phyloP scores from a whole-genome alignment of 306 rosid species.

The Cicer yamashitae region DNA sequence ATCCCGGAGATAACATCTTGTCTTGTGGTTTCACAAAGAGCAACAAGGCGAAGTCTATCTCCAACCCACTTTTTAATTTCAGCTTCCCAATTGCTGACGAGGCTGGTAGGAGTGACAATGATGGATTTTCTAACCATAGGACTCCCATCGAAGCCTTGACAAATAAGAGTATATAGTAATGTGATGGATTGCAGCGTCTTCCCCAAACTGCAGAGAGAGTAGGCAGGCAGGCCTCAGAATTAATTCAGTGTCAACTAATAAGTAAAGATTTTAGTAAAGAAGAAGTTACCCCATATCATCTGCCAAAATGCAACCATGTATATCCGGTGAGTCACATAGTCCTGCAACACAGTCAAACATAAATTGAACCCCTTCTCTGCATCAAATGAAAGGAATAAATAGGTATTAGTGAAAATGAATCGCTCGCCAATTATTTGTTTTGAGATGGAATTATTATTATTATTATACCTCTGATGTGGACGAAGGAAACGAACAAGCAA shows the following conservation, averaged over 20 bases:
- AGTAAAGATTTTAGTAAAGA: background rate
- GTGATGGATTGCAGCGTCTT: constrained; percentile 98
- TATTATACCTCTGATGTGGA: constrained; percentile 80
- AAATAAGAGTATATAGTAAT: constrained; percentile 83
- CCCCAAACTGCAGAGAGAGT: constrained; percentile 74
- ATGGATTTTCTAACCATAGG: constrained; percentile 87
- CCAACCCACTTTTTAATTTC: constrained; percentile 94
- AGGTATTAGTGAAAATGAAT: background rate
- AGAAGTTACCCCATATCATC: constrained; percentile 90
- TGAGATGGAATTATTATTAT: background rate
- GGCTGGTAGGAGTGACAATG: constrained; percentile 98
- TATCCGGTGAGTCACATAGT: constrained; percentile 56
- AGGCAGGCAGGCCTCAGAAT: background rate
- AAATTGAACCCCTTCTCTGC: constrained; percentile 98
- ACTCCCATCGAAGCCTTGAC: constrained; percentile 88
- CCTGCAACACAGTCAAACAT: constrained; percentile 96
- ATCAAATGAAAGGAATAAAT: constrained; percentile 36
- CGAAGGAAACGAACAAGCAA: constrained; percentile 91
- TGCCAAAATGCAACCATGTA: constrained; percentile 93
- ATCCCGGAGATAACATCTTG: constrained; percentile 86
- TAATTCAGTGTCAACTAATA: no score
- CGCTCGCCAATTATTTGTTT: no score
- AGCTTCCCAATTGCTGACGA: constrained; percentile 98
- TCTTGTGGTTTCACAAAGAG: constrained; percentile 87
- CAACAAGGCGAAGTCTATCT: constrained; percentile 75